Conservation (phyloP, 192 early-diverging fungal genomes). For the Cladochytrium replicatum region DNA sequence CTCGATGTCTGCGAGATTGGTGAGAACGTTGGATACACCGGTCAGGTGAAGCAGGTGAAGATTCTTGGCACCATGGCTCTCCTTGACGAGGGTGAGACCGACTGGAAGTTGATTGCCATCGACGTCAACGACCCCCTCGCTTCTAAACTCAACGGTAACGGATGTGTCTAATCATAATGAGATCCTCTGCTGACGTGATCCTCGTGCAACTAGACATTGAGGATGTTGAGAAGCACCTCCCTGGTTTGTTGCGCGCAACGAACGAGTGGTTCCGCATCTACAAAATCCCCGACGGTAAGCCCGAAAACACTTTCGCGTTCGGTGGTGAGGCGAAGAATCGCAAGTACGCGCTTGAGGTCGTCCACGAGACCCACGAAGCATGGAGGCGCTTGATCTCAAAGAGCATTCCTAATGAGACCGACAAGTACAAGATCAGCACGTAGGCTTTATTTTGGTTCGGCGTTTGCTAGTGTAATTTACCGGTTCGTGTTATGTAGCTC, state of each 20-base stretch:
- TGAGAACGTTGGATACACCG: conserved; percentile 79
- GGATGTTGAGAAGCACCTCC: conserved; percentile 95
- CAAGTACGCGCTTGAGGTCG: conserved; percentile 79
- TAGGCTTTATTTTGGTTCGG: conserved; percentile 22
- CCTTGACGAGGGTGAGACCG: conserved; percentile 98
- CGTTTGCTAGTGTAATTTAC: no score
- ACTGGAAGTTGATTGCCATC: conserved; percentile 99
- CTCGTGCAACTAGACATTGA: conserved; percentile 92
- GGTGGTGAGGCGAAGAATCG: conserved; percentile 61
- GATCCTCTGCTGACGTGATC: no score
- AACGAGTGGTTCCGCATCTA: conserved; percentile 99
- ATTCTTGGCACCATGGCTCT: conserved; percentile 97
- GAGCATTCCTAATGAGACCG: conserved; percentile 46
- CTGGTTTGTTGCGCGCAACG: conserved; percentile 89
- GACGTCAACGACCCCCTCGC: conserved; percentile 97
- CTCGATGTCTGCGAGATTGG: conserved; percentile 98
- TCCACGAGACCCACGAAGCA: conserved; percentile 89
- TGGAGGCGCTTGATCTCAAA: conserved; percentile 78
- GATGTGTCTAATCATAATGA: no score
- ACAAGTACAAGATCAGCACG: conserved; percentile 65
- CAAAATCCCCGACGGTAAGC: conserved; percentile 99
- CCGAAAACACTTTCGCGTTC: conserved; percentile 99
- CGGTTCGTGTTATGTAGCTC: conserved; percentile 3
- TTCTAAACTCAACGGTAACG: conserved; percentile 83
- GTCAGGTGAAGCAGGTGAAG: conserved; percentile 99